Evolutionary conservation across 768 basidiomycete genomes (phyloP).

Genomic region (Amanita fuliginea): DNA sequence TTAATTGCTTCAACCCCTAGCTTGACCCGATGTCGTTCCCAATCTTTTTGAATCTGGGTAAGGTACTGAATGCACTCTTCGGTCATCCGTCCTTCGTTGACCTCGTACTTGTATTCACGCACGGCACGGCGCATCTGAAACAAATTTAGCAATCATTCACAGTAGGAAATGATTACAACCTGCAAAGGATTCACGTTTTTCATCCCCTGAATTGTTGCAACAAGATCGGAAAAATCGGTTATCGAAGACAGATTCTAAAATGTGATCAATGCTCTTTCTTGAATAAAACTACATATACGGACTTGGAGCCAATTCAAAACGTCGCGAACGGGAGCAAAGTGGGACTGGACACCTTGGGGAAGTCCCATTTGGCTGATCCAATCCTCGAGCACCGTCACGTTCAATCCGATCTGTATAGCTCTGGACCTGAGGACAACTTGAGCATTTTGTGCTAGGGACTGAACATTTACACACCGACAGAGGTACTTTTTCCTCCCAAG

Average conservation of each 20-base stretch:
- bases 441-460: background rate
- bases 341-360: conserved; percentile 65
- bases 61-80: conserved; percentile 95
- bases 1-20: conserved; percentile 77
- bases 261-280: background rate
- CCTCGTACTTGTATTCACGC: conserved; percentile 88
- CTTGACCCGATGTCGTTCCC: conserved; percentile 88
- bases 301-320: conserved; percentile 83
- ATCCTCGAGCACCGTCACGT: conserved; percentile 76
- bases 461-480: conserved; percentile 48
- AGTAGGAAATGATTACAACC: conserved; percentile 25
- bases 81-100: conserved; percentile 84
- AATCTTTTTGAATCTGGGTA: conserved; percentile 91
- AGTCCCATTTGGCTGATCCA: conserved; percentile 81
- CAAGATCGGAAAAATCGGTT: conserved; percentile 75
- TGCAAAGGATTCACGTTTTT: conserved; percentile 86
- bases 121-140: conserved; percentile 84
- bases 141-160: background rate
- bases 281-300: conserved; percentile 7
- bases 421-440: conserved; percentile 42
- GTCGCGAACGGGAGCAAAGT: conserved; percentile 79
- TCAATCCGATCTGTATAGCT: conserved; percentile 85
- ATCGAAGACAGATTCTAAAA: conserved; percentile 76
- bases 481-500: conserved; percentile 90
- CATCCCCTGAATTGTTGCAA: conserved; percentile 85